Evolutionary conservation across 202 grass and related monocot species (phyloP).

Genomic region (Zizania palustris): DNA sequence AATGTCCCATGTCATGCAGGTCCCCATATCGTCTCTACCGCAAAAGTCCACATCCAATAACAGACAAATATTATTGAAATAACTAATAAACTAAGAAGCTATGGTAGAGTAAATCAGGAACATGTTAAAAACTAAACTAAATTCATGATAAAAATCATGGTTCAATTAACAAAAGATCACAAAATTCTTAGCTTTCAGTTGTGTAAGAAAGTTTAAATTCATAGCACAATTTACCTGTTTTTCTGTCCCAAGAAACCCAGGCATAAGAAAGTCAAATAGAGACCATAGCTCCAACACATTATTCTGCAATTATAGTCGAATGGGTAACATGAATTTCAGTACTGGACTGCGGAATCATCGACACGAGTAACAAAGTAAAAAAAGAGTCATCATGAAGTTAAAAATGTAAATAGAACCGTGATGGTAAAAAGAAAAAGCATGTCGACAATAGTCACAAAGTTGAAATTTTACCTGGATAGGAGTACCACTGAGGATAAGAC

Average conservation of each 20-base stretch:
- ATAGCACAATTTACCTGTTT: conserved; percentile 68
- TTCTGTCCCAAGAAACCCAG: conserved; percentile 99
- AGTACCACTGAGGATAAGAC: conserved; percentile 97
- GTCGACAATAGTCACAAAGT: conserved; percentile 17
- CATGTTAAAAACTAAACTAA: conserved; percentile 13
- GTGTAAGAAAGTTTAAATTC: conserved; percentile 8
- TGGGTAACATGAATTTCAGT: neutral
- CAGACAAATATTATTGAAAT: neutral
- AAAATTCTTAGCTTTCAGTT: neutral
- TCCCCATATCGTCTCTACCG: neutral
- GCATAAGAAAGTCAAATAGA: conserved; percentile 99
- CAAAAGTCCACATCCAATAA: neutral
- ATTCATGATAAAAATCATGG: neutral
- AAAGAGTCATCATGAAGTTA: neutral
- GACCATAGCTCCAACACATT: conserved; percentile 99
- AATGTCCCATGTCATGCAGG: neutral
- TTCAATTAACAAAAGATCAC: neutral
- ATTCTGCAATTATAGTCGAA: conserved; percentile 69
- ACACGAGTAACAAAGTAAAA: conserved; percentile 20
- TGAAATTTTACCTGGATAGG: conserved; percentile 82
- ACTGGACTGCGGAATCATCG: neutral
- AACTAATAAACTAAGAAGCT: conserved; percentile 4
- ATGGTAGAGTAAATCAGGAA: neutral
- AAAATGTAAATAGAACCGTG: neutral
- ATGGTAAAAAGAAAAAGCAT: conserved; percentile 14